These are phyloP conservation scores for Diutina sp. DNA, from an alignment of 1,139 yeast genomes.

Conservation along the genomic window DNA sequence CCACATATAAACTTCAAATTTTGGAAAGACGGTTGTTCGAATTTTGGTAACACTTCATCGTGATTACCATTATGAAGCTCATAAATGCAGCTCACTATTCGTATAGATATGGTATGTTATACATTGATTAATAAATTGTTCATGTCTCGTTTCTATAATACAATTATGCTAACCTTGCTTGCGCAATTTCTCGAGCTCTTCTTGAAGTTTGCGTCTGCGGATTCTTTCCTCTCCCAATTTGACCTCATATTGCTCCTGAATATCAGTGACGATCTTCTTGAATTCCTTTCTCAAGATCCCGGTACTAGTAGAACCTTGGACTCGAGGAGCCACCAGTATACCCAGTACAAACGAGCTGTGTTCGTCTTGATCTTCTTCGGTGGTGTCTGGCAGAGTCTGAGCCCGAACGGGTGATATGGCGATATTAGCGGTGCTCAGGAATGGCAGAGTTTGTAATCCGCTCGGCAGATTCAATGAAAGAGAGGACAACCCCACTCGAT, in stretches of 20 bases:
- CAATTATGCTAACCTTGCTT: neutral
- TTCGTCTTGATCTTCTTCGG: neutral
- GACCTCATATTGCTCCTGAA: constrained; percentile 47
- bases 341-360: neutral
- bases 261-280: constrained; percentile 49
- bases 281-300: constrained; percentile 58
- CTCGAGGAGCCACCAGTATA: neutral
- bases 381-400: neutral
- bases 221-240: constrained; percentile 46
- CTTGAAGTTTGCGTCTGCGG: constrained; percentile 34
- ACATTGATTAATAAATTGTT: neutral
- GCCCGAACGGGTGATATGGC: neutral
- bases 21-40: no score
- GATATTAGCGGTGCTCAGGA: neutral
- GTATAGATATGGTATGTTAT: no score
- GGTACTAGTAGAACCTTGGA: constrained; percentile 11
- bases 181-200: constrained; percentile 2
- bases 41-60: no score
- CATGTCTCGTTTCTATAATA: neutral
- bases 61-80: no score
- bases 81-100: no score
- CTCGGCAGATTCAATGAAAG: neutral
- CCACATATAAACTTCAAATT: no score
- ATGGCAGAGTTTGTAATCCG: neutral
- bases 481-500: constrained; percentile 24